A percentile compares a stretch with the other conserved stretches of the same genome.
These are phyloP conservation scores for Leishmania arabica DNA, from an alignment of 208 protist species.

Conservation along the genomic window DNA sequence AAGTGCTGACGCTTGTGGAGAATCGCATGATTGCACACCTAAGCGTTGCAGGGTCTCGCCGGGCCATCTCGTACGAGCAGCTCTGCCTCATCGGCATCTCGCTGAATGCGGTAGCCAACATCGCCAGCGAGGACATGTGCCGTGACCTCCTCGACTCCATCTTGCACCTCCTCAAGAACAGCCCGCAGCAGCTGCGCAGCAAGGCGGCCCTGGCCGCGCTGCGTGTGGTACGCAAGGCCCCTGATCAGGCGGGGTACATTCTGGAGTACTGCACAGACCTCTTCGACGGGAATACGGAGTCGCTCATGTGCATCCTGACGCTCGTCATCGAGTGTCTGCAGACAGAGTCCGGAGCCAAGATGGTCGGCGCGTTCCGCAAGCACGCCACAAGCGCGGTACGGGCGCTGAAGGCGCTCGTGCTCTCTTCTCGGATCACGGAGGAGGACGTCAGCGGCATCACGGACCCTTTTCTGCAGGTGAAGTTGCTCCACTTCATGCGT, in stretches of 20 bases:
- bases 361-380: constrained; percentile 78
- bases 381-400: constrained; percentile 92
- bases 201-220: constrained; percentile 94
- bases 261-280: constrained; percentile 80
- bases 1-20: constrained; percentile 98
- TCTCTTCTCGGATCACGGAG: constrained; percentile 94
- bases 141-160: constrained; percentile 95
- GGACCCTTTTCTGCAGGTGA: constrained; percentile 99
- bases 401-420: constrained; percentile 95
- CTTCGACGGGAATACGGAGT: constrained; percentile 64
- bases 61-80: constrained; percentile 57
- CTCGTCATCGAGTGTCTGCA: constrained; percentile 93
- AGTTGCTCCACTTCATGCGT: constrained; percentile 95
- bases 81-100: constrained; percentile 93
- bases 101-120: constrained; percentile 97
- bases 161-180: constrained; percentile 88
- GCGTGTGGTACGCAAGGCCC: constrained; percentile 93
- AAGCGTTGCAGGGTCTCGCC: constrained; percentile 13
- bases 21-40: constrained; percentile 98
- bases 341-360: constrained; percentile 42
- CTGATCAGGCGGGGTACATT: constrained; percentile 96
- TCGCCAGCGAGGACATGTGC: constrained; percentile 96
- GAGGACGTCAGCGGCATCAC: constrained; percentile 96
- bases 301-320: constrained; percentile 91
- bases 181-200: constrained; percentile 61